A percentile compares a stretch with the other conserved stretches of the same genome.
Evolutionary conservation across 768 basidiomycete genomes (phyloP).

Genomic region (Mycena kentingensis): DNA sequence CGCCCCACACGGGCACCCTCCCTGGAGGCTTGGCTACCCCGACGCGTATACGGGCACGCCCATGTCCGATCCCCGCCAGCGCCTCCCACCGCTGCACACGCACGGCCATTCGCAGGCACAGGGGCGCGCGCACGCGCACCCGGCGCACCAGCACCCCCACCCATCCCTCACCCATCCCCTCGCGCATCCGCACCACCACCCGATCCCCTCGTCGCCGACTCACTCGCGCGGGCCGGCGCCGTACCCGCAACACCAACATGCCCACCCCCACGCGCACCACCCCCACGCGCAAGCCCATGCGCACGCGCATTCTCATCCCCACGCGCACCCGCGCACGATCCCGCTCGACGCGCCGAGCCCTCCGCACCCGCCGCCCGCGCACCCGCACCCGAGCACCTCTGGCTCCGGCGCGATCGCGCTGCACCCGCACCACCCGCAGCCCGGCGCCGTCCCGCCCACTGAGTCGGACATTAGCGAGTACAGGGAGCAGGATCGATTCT

Average conservation of each 20-base stretch:
- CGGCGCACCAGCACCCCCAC: neutral
- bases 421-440: neutral
- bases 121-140: neutral
- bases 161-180: too few relatives aligned
- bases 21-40: neutral
- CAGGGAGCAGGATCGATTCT: slow-evolving; percentile 90
- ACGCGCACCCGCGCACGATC: neutral
- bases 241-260: too few relatives aligned
- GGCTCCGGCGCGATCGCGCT: neutral
- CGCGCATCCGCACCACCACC: too few relatives aligned
- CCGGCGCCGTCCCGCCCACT: slow-evolving; percentile 38
- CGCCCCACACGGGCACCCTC: neutral
- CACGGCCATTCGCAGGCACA: neutral
- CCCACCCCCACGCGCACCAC: too few relatives aligned
- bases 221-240: too few relatives aligned
- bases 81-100: neutral
- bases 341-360: neutral
- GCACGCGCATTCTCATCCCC: too few relatives aligned
- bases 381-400: neutral
- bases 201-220: too few relatives aligned
- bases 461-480: slow-evolving; percentile 94
- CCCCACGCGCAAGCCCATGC: too few relatives aligned
- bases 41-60: neutral
- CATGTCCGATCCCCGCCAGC: neutral
- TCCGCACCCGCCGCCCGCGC: neutral